Percentiles rank a stretch among this genome's conserved stretches.
Evolutionary conservation across 2,329 filamentous ascomycete species (phyloP).

Genomic region (Apiospora koreana): DNA sequence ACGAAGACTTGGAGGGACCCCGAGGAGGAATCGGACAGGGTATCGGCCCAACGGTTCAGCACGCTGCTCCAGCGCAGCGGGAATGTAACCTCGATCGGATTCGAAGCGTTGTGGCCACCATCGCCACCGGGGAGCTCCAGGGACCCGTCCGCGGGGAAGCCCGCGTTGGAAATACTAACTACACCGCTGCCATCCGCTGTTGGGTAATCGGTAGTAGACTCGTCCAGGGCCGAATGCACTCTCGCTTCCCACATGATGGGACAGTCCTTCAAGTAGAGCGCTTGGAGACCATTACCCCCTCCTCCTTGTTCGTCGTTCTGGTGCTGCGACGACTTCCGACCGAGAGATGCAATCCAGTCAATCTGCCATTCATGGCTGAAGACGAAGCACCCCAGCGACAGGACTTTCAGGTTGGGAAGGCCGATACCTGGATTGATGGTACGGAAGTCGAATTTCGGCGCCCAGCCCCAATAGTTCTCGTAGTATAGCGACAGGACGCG

Average conservation of each 20-base stretch:
- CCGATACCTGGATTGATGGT: conserved; percentile 15
- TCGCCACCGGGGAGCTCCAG: neutral
- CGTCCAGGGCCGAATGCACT: conserved; percentile 10
- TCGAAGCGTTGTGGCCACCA: too few species aligned
- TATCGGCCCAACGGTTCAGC: conserved; percentile 10
- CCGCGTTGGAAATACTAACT: neutral
- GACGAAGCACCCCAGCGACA: conserved; percentile 41
- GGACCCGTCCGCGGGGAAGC: neutral
- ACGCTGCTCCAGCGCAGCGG: conserved; percentile 15
- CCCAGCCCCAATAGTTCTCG: conserved; percentile 40
- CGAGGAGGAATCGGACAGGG: conserved; percentile 1
- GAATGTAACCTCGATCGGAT: conserved; percentile 9
- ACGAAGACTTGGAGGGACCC: neutral
- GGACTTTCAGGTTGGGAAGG: conserved; percentile 41
- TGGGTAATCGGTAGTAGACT: neutral
- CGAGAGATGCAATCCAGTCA: conserved; percentile 45
- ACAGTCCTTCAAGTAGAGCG: conserved; percentile 46
- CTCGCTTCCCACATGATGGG: conserved; percentile 30
- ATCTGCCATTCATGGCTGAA: conserved; percentile 48
- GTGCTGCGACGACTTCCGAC: conserved; percentile 1
- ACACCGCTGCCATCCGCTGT: neutral
- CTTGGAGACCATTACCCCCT: conserved; percentile 29
- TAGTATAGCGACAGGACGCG: conserved; percentile 41
- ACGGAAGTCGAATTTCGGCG: conserved; percentile 38
- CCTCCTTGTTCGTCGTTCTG: conserved; percentile 23